Evolutionary conservation across 805 yeast genomes (phyloP), one percentile per base, ranked within the genome.

Genomic region (Candida dajiaensis): DNA sequence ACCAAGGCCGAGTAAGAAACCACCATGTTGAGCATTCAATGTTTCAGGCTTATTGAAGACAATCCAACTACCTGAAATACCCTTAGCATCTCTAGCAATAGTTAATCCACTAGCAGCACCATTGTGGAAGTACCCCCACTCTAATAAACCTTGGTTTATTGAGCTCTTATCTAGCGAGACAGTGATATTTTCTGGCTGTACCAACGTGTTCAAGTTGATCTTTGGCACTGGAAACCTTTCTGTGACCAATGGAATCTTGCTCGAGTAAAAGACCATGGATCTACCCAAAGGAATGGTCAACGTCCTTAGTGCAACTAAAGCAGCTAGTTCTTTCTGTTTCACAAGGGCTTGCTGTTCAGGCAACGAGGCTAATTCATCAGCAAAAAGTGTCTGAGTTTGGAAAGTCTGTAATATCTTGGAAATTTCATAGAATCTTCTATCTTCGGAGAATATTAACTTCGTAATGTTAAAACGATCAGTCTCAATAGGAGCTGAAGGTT

Each of bases 61-160:
- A 33, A 92, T 85, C 98, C 98, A 92, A 55, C 95, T 81, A 1
- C 97, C 96, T 9, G 80, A 75, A 9, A 88, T 80, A 9, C 87
- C 89, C 37, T 76, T 74, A 0, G 89, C 79, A 41, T 77, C 78
- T 45, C 72, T 73, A 5, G 92, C 79, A 8, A 92, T 80, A 46
- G 83, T 81, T 42, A 94, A 66, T 0, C 97, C 99, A 1, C 92
- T 76, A 3, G 96, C 81, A 0, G 82, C 95, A 15, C 99, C 99
- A 55, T 86, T 87, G 56, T 92, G 97, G 61, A 94, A 94, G 51
- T 80, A 78, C 0, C 95, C 96, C 97, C 97, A 89, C 36, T 79
- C 78, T 33, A 75, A 61, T 3, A 73, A 64, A 13, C 68, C 73
- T 2, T 71, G 66, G n/a, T 76, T 71, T 11, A 87, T 56, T 0